Evolutionary conservation across 1,284 basidiomycete genomes (phyloP).

Genomic region (Apiotrichum akiyoshidainum): DNA sequence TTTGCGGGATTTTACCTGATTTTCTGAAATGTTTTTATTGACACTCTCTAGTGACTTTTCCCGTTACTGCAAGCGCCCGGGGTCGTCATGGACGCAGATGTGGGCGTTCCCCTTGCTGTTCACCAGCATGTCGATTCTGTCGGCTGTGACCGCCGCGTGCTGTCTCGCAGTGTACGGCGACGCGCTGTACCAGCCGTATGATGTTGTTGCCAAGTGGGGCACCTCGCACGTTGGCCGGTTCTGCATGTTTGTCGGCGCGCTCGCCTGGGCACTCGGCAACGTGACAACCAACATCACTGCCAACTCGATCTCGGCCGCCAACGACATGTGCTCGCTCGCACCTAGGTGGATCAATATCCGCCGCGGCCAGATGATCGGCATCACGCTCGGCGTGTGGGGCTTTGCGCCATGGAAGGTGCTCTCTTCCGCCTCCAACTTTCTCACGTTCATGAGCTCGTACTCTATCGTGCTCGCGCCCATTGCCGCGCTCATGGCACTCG

Average conservation of each 20-base stretch:
- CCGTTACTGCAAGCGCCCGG: slow-evolving; percentile 47
- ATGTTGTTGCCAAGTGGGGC: slow-evolving; percentile 60
- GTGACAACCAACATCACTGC: slow-evolving; percentile 66
- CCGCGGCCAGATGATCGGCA: slow-evolving; percentile 69
- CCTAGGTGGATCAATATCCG: slow-evolving; percentile 66
- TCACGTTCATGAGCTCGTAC: slow-evolving; percentile 45
- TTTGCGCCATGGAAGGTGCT: slow-evolving; percentile 46
- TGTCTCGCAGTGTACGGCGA: slow-evolving; percentile 62
- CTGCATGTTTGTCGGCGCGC: slow-evolving; percentile 70
- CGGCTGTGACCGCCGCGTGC: slow-evolving; percentile 61
- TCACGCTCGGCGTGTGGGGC: slow-evolving; percentile 66
- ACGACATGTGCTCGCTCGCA: slow-evolving; percentile 63
- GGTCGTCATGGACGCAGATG: slow-evolving; percentile 59
- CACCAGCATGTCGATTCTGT: slow-evolving; percentile 58
- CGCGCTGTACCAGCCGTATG: slow-evolving; percentile 45
- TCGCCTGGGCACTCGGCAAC: slow-evolving; percentile 65
- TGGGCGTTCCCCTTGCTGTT: slow-evolving; percentile 62
- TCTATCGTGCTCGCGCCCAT: slow-evolving; percentile 45
- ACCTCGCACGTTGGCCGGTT: slow-evolving; percentile 58
- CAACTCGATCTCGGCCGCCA: slow-evolving; percentile 70
- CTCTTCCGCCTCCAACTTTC: slow-evolving; percentile 25
- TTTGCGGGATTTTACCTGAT: too few relatives aligned
- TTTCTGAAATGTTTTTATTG: too few relatives aligned
- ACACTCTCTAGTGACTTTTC: slow-evolving; percentile 56
- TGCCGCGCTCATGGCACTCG: slow-evolving; percentile 35